Evolutionary conservation across 2,329 filamentous ascomycete species (phyloP).

Genomic region (Atkinsonella hypoxylon): DNA sequence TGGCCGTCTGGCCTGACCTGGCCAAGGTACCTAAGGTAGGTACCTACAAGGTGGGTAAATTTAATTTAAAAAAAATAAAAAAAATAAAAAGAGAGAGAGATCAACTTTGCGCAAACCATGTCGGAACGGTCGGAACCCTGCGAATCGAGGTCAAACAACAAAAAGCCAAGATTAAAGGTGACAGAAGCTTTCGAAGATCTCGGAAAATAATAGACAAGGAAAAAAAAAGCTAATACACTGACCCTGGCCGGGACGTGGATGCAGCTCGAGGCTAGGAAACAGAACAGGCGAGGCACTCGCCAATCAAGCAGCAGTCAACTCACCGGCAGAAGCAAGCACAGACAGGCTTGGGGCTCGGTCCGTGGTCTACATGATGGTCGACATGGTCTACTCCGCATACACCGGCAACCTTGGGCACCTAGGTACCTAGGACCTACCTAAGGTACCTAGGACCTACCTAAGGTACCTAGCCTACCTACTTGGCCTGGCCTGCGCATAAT

Average conservation of each 20-base stretch:
- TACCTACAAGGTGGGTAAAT: too few relatives aligned
- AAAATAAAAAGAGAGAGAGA: too few relatives aligned
- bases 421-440: too few relatives aligned
- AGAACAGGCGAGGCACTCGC: neutral
- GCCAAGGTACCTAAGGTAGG: too few relatives aligned
- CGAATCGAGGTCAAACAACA: neutral
- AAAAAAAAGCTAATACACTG: neutral
- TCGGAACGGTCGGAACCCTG: neutral
- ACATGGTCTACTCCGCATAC: too few relatives aligned
- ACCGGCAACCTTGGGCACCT: too few relatives aligned
- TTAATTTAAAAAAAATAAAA: too few relatives aligned
- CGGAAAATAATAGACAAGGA: slow-evolving; percentile 1
- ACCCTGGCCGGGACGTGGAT: neutral
- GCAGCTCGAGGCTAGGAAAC: neutral
- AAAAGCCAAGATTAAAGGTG: neutral
- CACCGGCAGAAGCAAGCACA: neutral
- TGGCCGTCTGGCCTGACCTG: too few relatives aligned
- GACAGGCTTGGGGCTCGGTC: neutral
- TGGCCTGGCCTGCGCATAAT: too few relatives aligned
- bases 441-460: too few relatives aligned
- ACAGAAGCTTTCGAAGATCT: neutral
- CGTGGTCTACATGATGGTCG: too few relatives aligned
- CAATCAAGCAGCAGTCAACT: neutral
- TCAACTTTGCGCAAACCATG: neutral
- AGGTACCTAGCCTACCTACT: too few relatives aligned